Evolutionary conservation across 2,329 filamentous ascomycete species (phyloP), one percentile per base, ranked within the genome.

Genomic region (Dichotomopilus funicola): DNA sequence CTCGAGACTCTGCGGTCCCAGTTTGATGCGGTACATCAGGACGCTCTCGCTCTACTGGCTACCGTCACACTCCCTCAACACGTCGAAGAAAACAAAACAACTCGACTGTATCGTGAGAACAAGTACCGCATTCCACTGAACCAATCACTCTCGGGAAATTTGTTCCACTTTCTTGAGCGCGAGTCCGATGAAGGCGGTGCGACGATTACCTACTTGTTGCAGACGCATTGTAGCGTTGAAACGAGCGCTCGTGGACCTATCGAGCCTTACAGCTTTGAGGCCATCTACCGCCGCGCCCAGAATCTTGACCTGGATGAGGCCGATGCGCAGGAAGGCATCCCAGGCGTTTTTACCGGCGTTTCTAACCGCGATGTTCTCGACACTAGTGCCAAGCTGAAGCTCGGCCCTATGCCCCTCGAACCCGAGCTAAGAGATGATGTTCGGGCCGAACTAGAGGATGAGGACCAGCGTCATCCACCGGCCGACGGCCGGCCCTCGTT

Each of bases 91-190:
- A 95, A 94, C 66, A 70, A 81, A 1, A 80, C 87, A n/a, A 86
- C 88, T 6, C 89, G 87, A 68, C 75, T 94, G 3, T 99, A 96
- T 70, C 81, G 83, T 42, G 82, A 85, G 54, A 92, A 91, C 75
- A 94, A 90, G 69, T 99, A 97, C 68, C 83, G 90, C 10, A 79
- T 99, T 38, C 90, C 90, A 0, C 75, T 99, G n/a, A 96, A 91
- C 64, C 86, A 87, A 55, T 87, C 91, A 63, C 86, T 91, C 0
- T 91, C 88, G 56, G 86, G 85, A 55, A 88, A 88, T 58, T 79
- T 97, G 7, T 87, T 96, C 66, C 88, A 91, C 63, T 95, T 92
- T 64, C 76, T 99, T 0, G 91, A 97, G 69, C 84, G 85, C n/a
- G 91, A 96, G 60, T 81, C 86, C 11, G 87, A 89, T 50, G 82